Evolutionary conservation across 352 stramenopile species (phyloP).

Genomic region (Pythium chondricola): DNA sequence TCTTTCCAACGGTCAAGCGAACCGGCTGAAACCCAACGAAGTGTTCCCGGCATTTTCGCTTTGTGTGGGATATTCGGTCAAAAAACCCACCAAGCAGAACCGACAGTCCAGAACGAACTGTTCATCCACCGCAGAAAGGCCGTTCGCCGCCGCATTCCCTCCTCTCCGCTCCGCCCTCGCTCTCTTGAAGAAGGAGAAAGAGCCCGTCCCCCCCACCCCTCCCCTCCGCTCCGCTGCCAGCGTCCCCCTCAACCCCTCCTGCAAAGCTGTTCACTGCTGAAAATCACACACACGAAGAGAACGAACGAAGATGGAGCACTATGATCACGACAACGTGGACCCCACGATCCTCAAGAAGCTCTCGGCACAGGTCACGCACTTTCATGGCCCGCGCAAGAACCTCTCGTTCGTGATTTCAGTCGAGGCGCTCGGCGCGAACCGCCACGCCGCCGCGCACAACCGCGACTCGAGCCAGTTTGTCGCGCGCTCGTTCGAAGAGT

Average conservation of each 20-base stretch:
- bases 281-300: background rate
- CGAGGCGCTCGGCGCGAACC: conserved; percentile 57
- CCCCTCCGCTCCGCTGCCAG: background rate
- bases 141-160: background rate
- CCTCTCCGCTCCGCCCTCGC: background rate
- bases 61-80: too few relatives aligned
- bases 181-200: conserved; percentile 1
- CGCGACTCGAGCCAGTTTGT: conserved; percentile 66
- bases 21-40: background rate
- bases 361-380: conserved; percentile 65
- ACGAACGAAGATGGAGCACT: conserved; percentile 33
- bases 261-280: background rate
- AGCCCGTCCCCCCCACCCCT: background rate
- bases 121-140: background rate
- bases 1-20: background rate
- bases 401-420: conserved; percentile 77
- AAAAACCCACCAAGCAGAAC: background rate
- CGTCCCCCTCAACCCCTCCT: background rate
- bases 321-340: conserved; percentile 38
- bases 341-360: conserved; percentile 79
- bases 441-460: conserved; percentile 43
- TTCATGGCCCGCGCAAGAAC: conserved; percentile 60
- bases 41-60: background rate
- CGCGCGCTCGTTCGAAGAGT: conserved; percentile 73
- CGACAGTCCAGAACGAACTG: background rate